Conservation (phyloP, 139 green algal genomes). For the Auxenochlorella pyrenoidosa region DNA sequence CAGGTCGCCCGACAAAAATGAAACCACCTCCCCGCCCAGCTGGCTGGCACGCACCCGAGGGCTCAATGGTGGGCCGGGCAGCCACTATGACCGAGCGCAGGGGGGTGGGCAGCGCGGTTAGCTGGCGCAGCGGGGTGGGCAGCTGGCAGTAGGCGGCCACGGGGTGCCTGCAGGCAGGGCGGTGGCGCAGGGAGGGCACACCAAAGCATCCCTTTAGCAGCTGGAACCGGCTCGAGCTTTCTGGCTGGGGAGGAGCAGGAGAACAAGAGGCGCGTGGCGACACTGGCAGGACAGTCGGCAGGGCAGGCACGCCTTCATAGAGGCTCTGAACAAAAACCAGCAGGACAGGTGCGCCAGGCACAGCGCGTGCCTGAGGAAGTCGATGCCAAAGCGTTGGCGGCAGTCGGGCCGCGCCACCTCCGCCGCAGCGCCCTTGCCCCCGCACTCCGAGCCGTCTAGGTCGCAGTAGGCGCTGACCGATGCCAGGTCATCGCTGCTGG, state of each 20-base stretch:
- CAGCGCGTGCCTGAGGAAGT: not conserved
- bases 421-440: no score
- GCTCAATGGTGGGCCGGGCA: not conserved
- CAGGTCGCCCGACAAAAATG: no score
- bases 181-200: no score
- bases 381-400: not conserved
- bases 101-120: not conserved
- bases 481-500: no score
- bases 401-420: not conserved
- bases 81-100: not conserved
- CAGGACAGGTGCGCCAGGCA: no score
- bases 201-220: no score
- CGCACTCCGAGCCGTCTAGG: not conserved
- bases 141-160: not conserved
- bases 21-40: not conserved
- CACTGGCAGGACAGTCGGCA: not conserved
- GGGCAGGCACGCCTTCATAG: not conserved
- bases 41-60: not conserved
- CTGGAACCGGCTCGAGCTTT: no score
- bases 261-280: no score
- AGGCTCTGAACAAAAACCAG: no score
- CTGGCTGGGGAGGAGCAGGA: no score
- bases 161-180: not conserved
- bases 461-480: no score
- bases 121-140: slow-evolving; percentile 1